A percentile compares a stretch with the other conserved stretches of the same genome.
Conservation (phyloP, 768 basidiomycete genomes). For the Tulasnella calospora region DNA sequence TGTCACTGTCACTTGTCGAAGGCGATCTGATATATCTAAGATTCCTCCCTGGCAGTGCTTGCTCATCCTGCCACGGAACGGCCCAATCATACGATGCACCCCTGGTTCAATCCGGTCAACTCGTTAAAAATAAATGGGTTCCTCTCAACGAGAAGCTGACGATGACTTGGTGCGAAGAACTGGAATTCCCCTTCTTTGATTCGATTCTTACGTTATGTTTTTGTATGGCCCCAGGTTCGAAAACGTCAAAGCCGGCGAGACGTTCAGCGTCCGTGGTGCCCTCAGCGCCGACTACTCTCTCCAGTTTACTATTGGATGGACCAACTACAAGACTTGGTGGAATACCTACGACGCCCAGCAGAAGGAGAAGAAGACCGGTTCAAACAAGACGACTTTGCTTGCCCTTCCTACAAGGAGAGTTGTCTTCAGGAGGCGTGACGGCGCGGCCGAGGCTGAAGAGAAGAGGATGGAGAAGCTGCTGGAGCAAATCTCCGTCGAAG, state of each 20-base stretch:
- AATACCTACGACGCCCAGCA: neutral
- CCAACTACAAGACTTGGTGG: constrained; percentile 1
- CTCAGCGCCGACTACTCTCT: constrained; percentile 8
- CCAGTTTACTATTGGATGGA: constrained; percentile 12
- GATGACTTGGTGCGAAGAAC: constrained; percentile 9
- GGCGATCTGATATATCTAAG: neutral
- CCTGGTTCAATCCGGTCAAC: constrained; percentile 1
- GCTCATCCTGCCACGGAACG: constrained; percentile 13
- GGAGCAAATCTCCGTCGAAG: neutral
- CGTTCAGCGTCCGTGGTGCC: constrained; percentile 7
- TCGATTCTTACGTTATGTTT: neutral
- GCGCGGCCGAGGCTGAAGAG: neutral
- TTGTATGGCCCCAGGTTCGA: neutral
- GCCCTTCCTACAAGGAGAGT: neutral
- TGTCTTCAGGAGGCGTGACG: constrained; percentile 10
- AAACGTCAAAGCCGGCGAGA: constrained; percentile 12
- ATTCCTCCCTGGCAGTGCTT: neutral
- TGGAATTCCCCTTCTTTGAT: neutral
- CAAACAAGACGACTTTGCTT: constrained; percentile 2
- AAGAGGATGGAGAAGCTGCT: neutral
- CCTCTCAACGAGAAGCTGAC: constrained; percentile 19
- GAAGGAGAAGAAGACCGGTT: neutral
- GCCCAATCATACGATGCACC: constrained; percentile 7
- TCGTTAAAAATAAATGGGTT: neutral
- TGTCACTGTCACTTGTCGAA: neutral